phyloP scores from a whole-genome alignment of 208 protist species.

The Leishmania lainsoni region DNA sequence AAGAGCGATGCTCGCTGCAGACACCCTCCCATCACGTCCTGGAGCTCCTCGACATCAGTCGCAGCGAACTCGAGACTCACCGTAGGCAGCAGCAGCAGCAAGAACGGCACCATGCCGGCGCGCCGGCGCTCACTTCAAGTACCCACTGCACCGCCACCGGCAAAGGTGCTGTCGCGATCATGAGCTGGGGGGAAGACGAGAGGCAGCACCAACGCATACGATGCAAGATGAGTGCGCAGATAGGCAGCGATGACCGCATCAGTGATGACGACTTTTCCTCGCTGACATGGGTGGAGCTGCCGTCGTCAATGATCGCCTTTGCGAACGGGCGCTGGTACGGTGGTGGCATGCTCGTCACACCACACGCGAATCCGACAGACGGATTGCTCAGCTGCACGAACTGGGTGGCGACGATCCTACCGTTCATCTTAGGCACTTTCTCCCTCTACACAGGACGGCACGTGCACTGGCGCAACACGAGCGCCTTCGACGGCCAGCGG shows the following conservation, averaged over 20 bases:
- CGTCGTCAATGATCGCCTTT: constrained; percentile 78
- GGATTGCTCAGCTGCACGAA: constrained; percentile 72
- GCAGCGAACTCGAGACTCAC: constrained; percentile 1
- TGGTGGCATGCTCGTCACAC: constrained; percentile 75
- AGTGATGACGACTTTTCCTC: constrained; percentile 6
- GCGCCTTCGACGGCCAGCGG: constrained; percentile 63
- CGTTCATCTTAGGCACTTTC: constrained; percentile 47
- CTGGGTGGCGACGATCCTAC: constrained; percentile 59
- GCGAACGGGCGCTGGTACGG: constrained; percentile 85
- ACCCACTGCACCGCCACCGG: neutral
- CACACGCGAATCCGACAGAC: constrained; percentile 78
- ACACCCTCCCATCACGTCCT: constrained; percentile 1
- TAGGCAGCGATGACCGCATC: neutral
- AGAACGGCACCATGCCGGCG: neutral
- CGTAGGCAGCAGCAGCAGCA: constrained; percentile 7
- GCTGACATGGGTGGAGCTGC: constrained; percentile 60
- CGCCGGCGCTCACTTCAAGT: neutral
- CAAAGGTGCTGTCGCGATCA: neutral
- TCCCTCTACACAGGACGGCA: constrained; percentile 80
- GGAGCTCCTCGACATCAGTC: constrained; percentile 20
- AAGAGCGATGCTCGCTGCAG: constrained; percentile 1
- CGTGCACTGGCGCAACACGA: constrained; percentile 62
- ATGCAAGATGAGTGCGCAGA: neutral
- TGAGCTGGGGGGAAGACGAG: neutral
- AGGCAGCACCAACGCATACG: neutral